Base-by-base conservation (phyloP, 495 filamentous ascomycete species). In the Rhypophila decipiens region DNA sequence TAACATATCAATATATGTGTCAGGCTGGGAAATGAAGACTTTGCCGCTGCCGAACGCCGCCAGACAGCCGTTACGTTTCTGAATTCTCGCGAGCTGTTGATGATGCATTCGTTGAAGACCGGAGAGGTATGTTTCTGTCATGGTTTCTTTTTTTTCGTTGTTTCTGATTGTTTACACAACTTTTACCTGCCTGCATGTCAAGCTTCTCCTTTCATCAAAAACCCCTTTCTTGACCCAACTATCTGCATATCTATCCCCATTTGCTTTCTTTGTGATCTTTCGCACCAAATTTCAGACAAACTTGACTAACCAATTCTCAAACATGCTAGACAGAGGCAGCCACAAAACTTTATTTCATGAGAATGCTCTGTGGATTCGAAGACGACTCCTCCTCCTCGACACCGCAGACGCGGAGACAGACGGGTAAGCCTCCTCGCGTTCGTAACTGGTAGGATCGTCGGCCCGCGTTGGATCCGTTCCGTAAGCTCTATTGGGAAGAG, bases 31-130 rank as follows among this genome's bases (percentile, higher is more conserved):
- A 57, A 53, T 38, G 55, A 57, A 46, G 44, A 67, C 18, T 73
- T 61, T 45, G 50, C 49, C 24, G 21, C 36, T 2, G 15, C 38
- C 13, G 67, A 75, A 46, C 58, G 59, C 10, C 69, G 70, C 2
- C 57, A 66, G 29, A 52, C 65, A 21, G 75, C 75, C 24, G 57
- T 67, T 13, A 54, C 69, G 18, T 66, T 74, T 21, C 59, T 79
- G 0, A 68, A 75, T 39, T 72, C 52, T 39, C 74, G 75, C 1
- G 76, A 79, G 47, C 50, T 75, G 44, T 57, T 79, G 20, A 75
- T 75, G 67, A 77, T 77, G 71, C 67, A 72, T 22, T 67, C 75
- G 12, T 61, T 73, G 44, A 60, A 66, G 29, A 67, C 69, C 29
- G 65, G 58, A 39, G 65, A 71, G 36, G 75, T 78, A 58, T 53